Percentiles rank a stretch among this genome's conserved stretches.
Conservation (phyloP, 2,329 filamentous ascomycete species). For the Fonsecaea pugnacius region DNA sequence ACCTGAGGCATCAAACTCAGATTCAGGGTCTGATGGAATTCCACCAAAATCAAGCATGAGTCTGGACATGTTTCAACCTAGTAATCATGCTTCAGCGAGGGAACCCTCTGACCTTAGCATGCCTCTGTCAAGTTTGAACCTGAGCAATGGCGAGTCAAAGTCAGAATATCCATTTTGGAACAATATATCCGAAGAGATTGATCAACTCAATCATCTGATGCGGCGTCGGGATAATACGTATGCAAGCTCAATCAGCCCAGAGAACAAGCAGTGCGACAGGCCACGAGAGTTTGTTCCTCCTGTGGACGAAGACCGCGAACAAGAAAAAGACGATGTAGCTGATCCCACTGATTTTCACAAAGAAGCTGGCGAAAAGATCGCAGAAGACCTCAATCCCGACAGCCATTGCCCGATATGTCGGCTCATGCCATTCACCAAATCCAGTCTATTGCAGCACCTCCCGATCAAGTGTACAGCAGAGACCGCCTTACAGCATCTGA, state of each 20-base stretch:
- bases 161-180: slow-evolving; percentile 30
- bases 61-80: slow-evolving; percentile 35
- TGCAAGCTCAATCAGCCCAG: slow-evolving; percentile 18
- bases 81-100: slow-evolving; percentile 5
- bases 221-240: slow-evolving; percentile 37
- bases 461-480: slow-evolving; percentile 43
- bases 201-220: slow-evolving; percentile 34
- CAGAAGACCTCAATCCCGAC: slow-evolving; percentile 12
- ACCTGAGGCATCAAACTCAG: slow-evolving; percentile 22
- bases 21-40: slow-evolving; percentile 39
- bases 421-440: slow-evolving; percentile 43
- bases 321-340: slow-evolving; percentile 23
- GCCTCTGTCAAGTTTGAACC: slow-evolving; percentile 25
- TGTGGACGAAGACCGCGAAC: not conserved
- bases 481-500: slow-evolving; percentile 46
- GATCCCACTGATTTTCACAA: slow-evolving; percentile 30
- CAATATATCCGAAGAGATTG: slow-evolving; percentile 31
- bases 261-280: slow-evolving; percentile 23
- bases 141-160: slow-evolving; percentile 13
- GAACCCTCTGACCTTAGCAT: slow-evolving; percentile 25
- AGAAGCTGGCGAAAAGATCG: slow-evolving; percentile 11
- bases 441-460: slow-evolving; percentile 45
- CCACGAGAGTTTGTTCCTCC: slow-evolving; percentile 3
- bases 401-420: slow-evolving; percentile 32
- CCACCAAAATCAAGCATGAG: slow-evolving; percentile 49